phyloP scores from a whole-genome alignment of 2,329 filamentous ascomycete genomes.

The Colletotrichum musicola region DNA sequence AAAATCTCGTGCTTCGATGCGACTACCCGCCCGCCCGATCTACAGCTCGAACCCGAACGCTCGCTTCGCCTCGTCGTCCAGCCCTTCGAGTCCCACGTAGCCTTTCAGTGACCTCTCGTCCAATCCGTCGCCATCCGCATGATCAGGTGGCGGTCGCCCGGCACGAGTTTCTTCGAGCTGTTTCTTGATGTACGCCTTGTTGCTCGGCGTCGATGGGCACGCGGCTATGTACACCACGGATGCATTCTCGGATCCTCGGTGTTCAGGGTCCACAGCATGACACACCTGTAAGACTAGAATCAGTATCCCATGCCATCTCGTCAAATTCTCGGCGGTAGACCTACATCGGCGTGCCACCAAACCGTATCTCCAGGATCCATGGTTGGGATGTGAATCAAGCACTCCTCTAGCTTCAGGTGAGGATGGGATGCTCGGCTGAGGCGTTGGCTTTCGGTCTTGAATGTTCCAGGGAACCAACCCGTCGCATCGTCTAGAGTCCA shows the following conservation, averaged over 20 bases:
- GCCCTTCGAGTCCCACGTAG: conserved; percentile 19
- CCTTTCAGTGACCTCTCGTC: conserved; percentile 28
- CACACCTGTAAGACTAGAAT: conserved; percentile 44
- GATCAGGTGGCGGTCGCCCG: conserved; percentile 58
- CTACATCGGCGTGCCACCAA: conserved; percentile 56
- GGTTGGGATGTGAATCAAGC: conserved; percentile 52
- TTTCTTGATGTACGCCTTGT: conserved; percentile 42
- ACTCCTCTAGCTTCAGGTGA: conserved; percentile 52
- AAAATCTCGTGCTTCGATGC: not conserved
- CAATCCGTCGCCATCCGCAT: conserved; percentile 51
- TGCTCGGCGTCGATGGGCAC: conserved; percentile 48
- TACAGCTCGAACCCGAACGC: conserved; percentile 24
- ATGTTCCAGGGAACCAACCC: conserved; percentile 54
- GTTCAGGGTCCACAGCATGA: conserved; percentile 55
- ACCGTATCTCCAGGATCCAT: conserved; percentile 55
- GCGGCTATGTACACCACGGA: conserved; percentile 53
- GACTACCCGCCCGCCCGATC: not conserved
- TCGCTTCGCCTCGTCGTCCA: conserved; percentile 7
- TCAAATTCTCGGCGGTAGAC: conserved; percentile 28
- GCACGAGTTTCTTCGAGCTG: conserved; percentile 48
- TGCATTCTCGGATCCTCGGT: conserved; percentile 48
- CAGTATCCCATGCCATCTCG: not conserved
- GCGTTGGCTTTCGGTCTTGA: conserved; percentile 48
- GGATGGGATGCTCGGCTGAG: conserved; percentile 53
- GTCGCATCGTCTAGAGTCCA: conserved; percentile 50